Evolutionary conservation across 257 asterid species (phyloP).

Genomic region (Solanum lycopersicoides): DNA sequence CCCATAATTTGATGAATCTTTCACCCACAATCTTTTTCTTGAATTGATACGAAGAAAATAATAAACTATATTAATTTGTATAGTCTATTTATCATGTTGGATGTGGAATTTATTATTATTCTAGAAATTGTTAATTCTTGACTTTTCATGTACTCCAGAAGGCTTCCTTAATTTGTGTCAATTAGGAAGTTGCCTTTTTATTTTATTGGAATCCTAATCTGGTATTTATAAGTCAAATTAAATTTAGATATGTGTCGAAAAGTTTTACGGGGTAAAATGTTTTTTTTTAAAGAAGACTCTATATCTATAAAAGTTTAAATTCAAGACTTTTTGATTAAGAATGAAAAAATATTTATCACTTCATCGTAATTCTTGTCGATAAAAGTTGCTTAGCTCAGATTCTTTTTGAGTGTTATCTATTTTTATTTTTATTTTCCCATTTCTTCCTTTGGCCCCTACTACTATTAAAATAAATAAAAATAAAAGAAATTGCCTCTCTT

Average conservation of each 20-base stretch:
- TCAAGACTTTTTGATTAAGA: accelerated
- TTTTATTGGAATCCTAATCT: not conserved
- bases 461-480: not conserved
- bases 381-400: not conserved
- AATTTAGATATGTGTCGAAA: too few relatives aligned
- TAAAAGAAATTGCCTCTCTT: not conserved
- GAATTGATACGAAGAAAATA: not conserved
- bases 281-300: accelerated
- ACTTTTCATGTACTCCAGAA: not conserved
- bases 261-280: accelerated
- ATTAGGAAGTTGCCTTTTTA: not conserved
- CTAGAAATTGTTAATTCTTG: not conserved
- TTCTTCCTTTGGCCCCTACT: not conserved
- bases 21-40: not conserved
- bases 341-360: too few relatives aligned
- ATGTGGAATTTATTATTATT: not conserved
- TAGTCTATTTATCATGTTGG: not conserved
- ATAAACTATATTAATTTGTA: not conserved
- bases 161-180: not conserved
- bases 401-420: not conserved
- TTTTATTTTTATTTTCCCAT: not conserved
- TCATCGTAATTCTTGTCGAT: accelerated
- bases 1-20: not conserved
- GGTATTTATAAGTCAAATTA: too few relatives aligned
- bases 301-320: accelerated